Conservation (phyloP, 495 filamentous ascomycete species). For the Aspergillus conjunctus region DNA sequence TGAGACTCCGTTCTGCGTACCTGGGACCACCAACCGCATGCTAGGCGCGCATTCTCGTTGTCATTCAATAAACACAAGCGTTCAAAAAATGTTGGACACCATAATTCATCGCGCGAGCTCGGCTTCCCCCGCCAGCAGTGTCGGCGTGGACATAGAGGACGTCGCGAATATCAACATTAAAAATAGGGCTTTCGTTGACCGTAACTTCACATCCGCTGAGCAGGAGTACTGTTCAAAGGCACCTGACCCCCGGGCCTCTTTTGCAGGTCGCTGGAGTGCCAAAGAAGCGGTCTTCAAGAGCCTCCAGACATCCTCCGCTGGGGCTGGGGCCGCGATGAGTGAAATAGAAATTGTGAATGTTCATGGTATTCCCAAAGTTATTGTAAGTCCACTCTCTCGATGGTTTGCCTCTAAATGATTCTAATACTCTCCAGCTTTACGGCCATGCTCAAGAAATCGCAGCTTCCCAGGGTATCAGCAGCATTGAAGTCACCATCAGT, state of each 20-base stretch:
- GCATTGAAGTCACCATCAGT: conserved; percentile 26
- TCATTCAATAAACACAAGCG: not conserved
- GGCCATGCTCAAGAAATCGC: conserved; percentile 23
- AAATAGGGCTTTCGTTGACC: conserved; percentile 87
- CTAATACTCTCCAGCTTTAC: conserved; percentile 20
- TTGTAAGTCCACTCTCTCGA: conserved; percentile 13
- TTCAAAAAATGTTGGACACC: conserved; percentile 20
- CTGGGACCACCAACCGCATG: not conserved
- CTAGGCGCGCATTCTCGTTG: not conserved
- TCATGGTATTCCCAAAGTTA: conserved; percentile 18
- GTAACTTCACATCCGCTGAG: conserved; percentile 88
- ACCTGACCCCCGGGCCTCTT: conserved; percentile 74
- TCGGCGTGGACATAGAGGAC: conserved; percentile 90
- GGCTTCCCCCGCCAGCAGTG: conserved; percentile 41
- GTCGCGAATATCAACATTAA: conserved; percentile 82
- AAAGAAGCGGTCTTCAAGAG: conserved; percentile 99
- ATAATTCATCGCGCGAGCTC: not conserved
- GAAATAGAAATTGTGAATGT: conserved; percentile 90
- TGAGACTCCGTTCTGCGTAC: not conserved
- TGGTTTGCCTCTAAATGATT: not conserved
- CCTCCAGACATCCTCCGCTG: conserved; percentile 60
- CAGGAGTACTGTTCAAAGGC: conserved; percentile 82
- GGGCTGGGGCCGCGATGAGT: conserved; percentile 82
- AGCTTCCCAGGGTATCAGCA: conserved; percentile 16
- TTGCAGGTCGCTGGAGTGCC: conserved; percentile 91